Base-by-base conservation (phyloP, 768 basidiomycete genomes). In the Xanthoconium stramineum region DNA sequence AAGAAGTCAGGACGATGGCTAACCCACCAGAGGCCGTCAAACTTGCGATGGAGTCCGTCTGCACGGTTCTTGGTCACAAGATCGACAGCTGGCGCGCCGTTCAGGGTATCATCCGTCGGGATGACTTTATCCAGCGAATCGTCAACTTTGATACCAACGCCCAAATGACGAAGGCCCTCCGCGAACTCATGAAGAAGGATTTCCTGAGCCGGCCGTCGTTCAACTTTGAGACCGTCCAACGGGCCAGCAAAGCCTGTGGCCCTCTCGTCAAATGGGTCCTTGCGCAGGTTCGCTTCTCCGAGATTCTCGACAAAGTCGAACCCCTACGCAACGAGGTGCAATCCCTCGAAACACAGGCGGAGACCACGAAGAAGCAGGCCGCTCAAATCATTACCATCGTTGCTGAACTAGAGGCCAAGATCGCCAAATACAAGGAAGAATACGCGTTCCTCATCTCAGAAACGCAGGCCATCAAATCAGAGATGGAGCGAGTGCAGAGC, bases 21-120 rank as follows among this genome's bases (percentile, higher is more conserved):
- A 98, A 98, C 67, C 97, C 97, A 45, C 97, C 97, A 0, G 97
- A 98, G 70, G 89, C 92, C 6, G 95, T 98, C 62, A 98, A 98
- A 72, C 74, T 96, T 44, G 93, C 97, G 15, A 98, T 98, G 94
- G 97, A 98, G 68, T 97, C 95, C 2, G 96, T 97, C 39, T 98
- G 97, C 72, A 94, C 91, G 14, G 80, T 97, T 45, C 85, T 99
- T 20, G 97, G 97, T 8, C 92, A 98, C 76, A 93, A 94, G 73
- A 91, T 98, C 65, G 97, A 99, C 66, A 86, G 86, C 68, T 99
- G 97, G 97, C 86, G 92, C 58, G 84, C 94, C 2, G 94, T 99
- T 9, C 95, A 98, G 71, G 86, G 86, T 57, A 91, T 98, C 73
- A 94, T 98, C 62, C 91, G 97, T 55, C 84, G 93, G 33, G 97